Evolutionary conservation across 2,329 filamentous ascomycete genomes (phyloP).

Genomic region (Mariannaea elegans): DNA sequence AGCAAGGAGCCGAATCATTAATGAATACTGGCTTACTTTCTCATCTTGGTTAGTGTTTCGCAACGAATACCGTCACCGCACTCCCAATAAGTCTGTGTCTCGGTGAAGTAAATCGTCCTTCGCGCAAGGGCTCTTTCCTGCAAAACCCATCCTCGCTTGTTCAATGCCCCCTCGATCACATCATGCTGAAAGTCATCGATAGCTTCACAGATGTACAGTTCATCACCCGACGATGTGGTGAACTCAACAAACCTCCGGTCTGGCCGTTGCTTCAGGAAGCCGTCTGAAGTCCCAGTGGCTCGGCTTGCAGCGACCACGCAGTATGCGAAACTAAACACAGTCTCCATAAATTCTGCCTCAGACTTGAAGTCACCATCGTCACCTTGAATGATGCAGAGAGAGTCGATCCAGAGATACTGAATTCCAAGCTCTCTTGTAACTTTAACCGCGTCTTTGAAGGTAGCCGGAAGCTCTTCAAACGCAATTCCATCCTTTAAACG

Average conservation of each 20-base stretch:
- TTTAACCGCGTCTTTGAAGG: constrained; percentile 10
- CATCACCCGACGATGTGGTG: not conserved
- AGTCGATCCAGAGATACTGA: constrained; percentile 28
- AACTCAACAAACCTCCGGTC: constrained; percentile 10
- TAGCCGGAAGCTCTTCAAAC: constrained; percentile 57
- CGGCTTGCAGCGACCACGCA: constrained; percentile 10
- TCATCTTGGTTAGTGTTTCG: constrained; percentile 24
- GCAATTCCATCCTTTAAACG: constrained; percentile 1
- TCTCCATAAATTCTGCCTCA: constrained; percentile 3
- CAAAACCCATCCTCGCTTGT: constrained; percentile 19
- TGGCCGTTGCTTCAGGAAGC: constrained; percentile 8
- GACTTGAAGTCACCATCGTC: constrained; percentile 1
- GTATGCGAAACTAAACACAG: constrained; percentile 1
- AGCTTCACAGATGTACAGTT: constrained; percentile 20
- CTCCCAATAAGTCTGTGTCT: constrained; percentile 31
- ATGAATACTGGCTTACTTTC: constrained; percentile 30
- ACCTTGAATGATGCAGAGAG: constrained; percentile 29
- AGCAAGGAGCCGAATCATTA: no score
- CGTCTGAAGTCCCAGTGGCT: not conserved
- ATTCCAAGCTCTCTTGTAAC: not conserved
- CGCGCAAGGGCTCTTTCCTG: constrained; percentile 26
- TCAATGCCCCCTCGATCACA: constrained; percentile 17
- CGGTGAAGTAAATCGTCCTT: constrained; percentile 30
- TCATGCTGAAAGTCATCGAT: constrained; percentile 29
- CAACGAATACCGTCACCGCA: constrained; percentile 29